Percentiles rank a stretch among this genome's conserved stretches.
phyloP scores from a whole-genome alignment of 2,329 filamentous ascomycete genomes.

The Clarireedia homoeocarpa region DNA sequence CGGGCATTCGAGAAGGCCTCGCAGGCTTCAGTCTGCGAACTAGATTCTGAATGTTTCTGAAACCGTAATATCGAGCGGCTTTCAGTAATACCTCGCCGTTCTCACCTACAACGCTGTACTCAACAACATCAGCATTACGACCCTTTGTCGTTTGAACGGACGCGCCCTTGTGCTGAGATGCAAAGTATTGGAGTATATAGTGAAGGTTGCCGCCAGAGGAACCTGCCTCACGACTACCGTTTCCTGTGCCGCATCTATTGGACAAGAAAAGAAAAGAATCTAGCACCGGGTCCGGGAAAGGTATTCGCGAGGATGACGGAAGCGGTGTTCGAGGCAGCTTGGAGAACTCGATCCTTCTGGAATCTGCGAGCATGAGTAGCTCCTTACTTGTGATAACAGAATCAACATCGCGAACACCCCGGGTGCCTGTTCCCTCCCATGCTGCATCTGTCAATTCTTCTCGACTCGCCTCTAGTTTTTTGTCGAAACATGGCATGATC shows the following conservation, averaged over 20 bases:
- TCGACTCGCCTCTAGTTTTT: slow-evolving; percentile 93
- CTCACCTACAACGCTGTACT: slow-evolving; percentile 62
- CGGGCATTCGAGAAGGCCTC: slow-evolving; percentile 69
- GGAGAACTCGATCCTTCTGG: slow-evolving; percentile 71
- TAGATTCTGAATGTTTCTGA: slow-evolving; percentile 96
- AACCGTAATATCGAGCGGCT: slow-evolving; percentile 90
- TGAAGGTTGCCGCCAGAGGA: slow-evolving; percentile 85
- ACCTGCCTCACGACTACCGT: slow-evolving; percentile 50
- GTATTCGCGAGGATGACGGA: slow-evolving; percentile 35
- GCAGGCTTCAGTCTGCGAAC: slow-evolving; percentile 86
- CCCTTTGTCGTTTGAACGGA: slow-evolving; percentile 64
- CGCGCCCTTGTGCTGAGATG: slow-evolving; percentile 63
- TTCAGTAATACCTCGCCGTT: slow-evolving; percentile 57
- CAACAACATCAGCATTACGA: slow-evolving; percentile 83
- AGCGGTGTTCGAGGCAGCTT: slow-evolving; percentile 54
- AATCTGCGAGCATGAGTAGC: slow-evolving; percentile 79
- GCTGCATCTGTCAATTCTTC: slow-evolving; percentile 79
- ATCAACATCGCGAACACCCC: slow-evolving; percentile 78
- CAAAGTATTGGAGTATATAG: slow-evolving; percentile 71
- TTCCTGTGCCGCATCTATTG: slow-evolving; percentile 33
- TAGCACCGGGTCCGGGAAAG: slow-evolving; percentile 67
- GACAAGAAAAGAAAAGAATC: slow-evolving; percentile 67
- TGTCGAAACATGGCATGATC: slow-evolving; percentile 98
- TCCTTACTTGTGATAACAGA: slow-evolving; percentile 97
- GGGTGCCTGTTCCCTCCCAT: slow-evolving; percentile 52